A percentile compares a stretch with the other conserved stretches of the same genome.
Evolutionary conservation across 1,284 basidiomycete species (phyloP).

Genomic region (Cystobasidium slooffiae): DNA sequence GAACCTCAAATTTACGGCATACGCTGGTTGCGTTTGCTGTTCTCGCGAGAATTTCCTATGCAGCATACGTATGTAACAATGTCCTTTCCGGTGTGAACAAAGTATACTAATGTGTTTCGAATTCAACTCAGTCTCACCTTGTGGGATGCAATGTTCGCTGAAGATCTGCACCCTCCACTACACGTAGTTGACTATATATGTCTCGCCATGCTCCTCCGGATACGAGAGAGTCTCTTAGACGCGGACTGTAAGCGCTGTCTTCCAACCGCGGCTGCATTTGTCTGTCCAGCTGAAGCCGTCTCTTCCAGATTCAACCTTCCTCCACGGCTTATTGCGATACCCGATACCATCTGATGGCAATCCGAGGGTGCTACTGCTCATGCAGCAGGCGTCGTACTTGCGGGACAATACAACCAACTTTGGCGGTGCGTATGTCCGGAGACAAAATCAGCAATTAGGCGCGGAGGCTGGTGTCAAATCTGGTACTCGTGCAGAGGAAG

Average conservation of each 20-base stretch:
- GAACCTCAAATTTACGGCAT: slow-evolving; percentile 95
- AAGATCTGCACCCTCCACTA: slow-evolving; percentile 64
- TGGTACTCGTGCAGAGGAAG: slow-evolving; percentile 35
- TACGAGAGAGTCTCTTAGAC: slow-evolving; percentile 70
- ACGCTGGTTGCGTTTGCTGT: slow-evolving; percentile 88
- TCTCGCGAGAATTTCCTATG: slow-evolving; percentile 83
- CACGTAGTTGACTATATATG: slow-evolving; percentile 80
- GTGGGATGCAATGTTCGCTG: slow-evolving; percentile 90
- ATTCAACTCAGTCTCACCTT: slow-evolving; percentile 62
- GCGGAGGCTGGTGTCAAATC: slow-evolving; percentile 24
- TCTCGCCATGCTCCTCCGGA: slow-evolving; percentile 87
- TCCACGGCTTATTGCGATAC: slow-evolving; percentile 82
- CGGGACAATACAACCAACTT: slow-evolving; percentile 61
- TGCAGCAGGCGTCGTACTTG: slow-evolving; percentile 78
- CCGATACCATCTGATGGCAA: slow-evolving; percentile 60
- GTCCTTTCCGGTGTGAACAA: not conserved
- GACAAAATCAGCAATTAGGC: slow-evolving; percentile 46
- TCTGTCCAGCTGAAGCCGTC: not conserved
- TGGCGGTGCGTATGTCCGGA: slow-evolving; percentile 37
- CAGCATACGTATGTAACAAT: slow-evolving; percentile 62
- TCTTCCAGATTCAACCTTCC: slow-evolving; percentile 68
- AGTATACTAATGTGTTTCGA: not conserved
- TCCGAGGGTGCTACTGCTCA: slow-evolving; percentile 64
- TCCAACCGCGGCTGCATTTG: not conserved
- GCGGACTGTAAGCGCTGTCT: slow-evolving; percentile 58